Evolutionary conservation across 768 basidiomycete species (phyloP), one percentile per base, ranked within the genome.

Genomic region (Lanmaoa rubissima): DNA sequence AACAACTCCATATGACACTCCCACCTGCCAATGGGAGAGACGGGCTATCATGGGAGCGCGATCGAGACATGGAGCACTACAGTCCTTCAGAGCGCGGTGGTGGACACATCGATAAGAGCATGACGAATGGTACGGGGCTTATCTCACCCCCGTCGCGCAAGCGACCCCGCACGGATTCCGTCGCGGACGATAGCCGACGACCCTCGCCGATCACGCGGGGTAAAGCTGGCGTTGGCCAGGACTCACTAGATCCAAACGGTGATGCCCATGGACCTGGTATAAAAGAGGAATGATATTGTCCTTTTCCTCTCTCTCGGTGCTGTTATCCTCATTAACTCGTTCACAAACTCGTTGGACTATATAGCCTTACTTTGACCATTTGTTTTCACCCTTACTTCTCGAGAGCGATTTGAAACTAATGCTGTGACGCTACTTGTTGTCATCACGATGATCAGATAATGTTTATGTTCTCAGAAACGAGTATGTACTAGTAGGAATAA

Each of bases 11-110:
- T 26, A 63, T 72, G 66, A 62, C 71, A 5, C 64, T 73, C 40
- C 66, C 68, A 6, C 57, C 65, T 1, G 49, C 62, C 5, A 65
- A 58, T 12, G 67, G 69, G 13, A 60, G 69, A 43, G 71, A 65
- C 8, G 56, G 58, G 21, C 48, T 73, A 39, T 69, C 71, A 24
- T 71, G 69, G 69, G 69, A 71, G 40, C 69, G 69, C 5, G 69
- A 73, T 32, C 65, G 69, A 43, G 61, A 69, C 19, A 38, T 62
- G 28, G 71, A 71, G 9, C 69, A 72, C 19, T 71, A 69, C 24
- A 55, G 59, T 3, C 57, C 70, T 26, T 71, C 69, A 9, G 72
- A 71, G 19, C 71, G 70, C 34, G 55, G 58, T 2, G 60, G 55
- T 21, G 64, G 59, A 39, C 41, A 48, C 38, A 43, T 60, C 0